These are phyloP conservation scores for Lecanosticta acicola DNA, from an alignment of 2,329 filamentous ascomycete genomes.

Conservation along the genomic window DNA sequence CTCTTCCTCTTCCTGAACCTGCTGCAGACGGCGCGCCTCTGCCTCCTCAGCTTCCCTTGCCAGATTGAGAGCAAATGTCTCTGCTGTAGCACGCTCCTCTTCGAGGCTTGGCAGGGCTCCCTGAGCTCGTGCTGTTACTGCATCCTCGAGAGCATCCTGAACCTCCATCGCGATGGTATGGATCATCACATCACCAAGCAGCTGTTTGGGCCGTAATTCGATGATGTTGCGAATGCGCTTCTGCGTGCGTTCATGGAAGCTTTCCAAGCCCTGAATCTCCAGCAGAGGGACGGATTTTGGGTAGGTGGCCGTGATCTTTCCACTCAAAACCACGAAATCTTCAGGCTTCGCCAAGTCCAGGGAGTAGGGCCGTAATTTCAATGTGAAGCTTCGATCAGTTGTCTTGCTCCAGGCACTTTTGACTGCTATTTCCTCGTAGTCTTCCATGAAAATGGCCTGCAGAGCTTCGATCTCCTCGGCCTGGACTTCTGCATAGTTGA, in stretches of 20 bases:
- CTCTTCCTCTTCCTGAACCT: constrained; percentile 55
- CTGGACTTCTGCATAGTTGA: constrained; percentile 77
- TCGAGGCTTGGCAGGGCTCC: constrained; percentile 77
- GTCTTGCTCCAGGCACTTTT: constrained; percentile 83
- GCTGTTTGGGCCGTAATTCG: constrained; percentile 60
- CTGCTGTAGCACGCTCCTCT: constrained; percentile 79
- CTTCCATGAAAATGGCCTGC: constrained; percentile 81
- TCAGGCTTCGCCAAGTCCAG: constrained; percentile 63
- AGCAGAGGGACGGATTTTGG: constrained; percentile 76
- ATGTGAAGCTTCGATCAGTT: constrained; percentile 71
- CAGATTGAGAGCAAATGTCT: constrained; percentile 61
- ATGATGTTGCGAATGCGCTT: constrained; percentile 67
- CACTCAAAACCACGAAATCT: constrained; percentile 64
- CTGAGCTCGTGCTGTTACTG: constrained; percentile 68
- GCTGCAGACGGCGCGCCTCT: constrained; percentile 34
- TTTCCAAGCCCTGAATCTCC: constrained; percentile 58
- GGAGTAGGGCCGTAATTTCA: constrained; percentile 67
- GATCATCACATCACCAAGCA: constrained; percentile 61
- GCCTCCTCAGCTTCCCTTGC: constrained; percentile 45
- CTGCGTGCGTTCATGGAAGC: constrained; percentile 63
- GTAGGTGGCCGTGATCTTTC: constrained; percentile 83
- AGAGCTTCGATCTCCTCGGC: constrained; percentile 81
- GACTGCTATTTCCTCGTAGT: constrained; percentile 67
- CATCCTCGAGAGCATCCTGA: constrained; percentile 73
- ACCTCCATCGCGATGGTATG: constrained; percentile 56